phyloP scores from a whole-genome alignment of 2,329 filamentous ascomycete genomes.

The Elsinoe necatrix region DNA sequence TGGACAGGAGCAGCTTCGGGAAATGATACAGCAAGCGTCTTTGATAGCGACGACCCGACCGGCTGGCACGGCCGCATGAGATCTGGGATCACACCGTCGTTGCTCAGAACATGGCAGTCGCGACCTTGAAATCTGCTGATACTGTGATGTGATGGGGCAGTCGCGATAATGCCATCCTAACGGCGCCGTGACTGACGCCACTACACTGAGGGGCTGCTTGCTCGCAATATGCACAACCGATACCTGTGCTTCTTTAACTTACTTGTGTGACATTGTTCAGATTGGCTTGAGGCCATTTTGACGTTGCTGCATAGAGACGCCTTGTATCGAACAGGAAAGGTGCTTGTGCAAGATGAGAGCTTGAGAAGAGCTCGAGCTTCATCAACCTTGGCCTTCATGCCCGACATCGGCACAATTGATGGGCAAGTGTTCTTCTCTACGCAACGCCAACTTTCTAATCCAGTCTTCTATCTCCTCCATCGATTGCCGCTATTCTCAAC shows the following conservation, averaged over 20 bases:
- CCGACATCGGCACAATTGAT: background rate
- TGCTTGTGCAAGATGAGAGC: background rate
- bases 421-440: too few relatives aligned
- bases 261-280: background rate
- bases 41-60: background rate
- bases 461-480: too few relatives aligned
- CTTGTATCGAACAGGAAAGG: background rate
- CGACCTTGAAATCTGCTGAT: background rate
- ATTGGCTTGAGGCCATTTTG: background rate
- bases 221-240: background rate
- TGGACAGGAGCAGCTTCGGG: background rate
- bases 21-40: background rate
- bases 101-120: background rate
- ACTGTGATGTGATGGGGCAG: background rate
- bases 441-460: too few relatives aligned
- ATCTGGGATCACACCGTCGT: background rate
- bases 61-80: background rate
- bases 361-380: background rate
- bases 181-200: background rate
- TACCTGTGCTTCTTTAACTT: background rate
- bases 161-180: background rate
- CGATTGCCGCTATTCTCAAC: too few relatives aligned
- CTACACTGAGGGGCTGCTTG: background rate
- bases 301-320: background rate
- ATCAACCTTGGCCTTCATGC: background rate